Evolutionary conservation across 2,329 filamentous ascomycete species (phyloP).

Genomic region (Sporothrix sp.): DNA sequence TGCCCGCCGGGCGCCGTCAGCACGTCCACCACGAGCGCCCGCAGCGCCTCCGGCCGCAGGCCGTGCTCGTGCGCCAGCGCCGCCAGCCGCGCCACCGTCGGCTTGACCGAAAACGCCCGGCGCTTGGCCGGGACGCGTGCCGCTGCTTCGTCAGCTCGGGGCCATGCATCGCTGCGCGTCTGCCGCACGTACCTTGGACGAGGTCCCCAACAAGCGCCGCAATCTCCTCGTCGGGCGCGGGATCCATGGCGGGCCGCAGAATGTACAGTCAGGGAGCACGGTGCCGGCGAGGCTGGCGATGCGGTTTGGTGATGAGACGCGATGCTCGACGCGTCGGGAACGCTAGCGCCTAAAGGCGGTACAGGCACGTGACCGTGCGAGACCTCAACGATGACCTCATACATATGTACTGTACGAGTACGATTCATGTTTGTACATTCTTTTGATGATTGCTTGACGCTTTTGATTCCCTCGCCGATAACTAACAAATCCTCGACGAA

Average conservation of each 20-base stretch:
- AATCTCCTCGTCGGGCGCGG: constrained; percentile 14
- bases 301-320: too few relatives aligned
- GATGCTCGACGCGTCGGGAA: too few relatives aligned
- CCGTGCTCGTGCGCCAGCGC: constrained; percentile 59
- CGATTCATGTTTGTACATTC: too few relatives aligned
- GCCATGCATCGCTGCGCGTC: too few relatives aligned
- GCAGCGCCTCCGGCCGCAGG: constrained; percentile 50
- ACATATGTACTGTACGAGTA: too few relatives aligned
- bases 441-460: too few relatives aligned
- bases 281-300: neutral
- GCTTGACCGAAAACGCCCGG: constrained; percentile 51
- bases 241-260: constrained; percentile 17
- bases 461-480: too few relatives aligned
- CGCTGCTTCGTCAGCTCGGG: constrained; percentile 29
- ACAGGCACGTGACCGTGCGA: too few relatives aligned
- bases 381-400: too few relatives aligned
- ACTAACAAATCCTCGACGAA: too few relatives aligned
- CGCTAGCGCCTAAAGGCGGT: too few relatives aligned
- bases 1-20: constrained; percentile 47
- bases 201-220: constrained; percentile 17
- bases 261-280: neutral
- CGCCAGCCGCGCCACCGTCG: constrained; percentile 52
- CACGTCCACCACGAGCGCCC: constrained; percentile 55
- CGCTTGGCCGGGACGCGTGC: constrained; percentile 56
- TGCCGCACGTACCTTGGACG: constrained; percentile 13